A percentile compares a stretch with the other conserved stretches of the same genome.
Conservation (phyloP, 371 early-diverging fungal species). For the Zychaea mexicana region DNA sequence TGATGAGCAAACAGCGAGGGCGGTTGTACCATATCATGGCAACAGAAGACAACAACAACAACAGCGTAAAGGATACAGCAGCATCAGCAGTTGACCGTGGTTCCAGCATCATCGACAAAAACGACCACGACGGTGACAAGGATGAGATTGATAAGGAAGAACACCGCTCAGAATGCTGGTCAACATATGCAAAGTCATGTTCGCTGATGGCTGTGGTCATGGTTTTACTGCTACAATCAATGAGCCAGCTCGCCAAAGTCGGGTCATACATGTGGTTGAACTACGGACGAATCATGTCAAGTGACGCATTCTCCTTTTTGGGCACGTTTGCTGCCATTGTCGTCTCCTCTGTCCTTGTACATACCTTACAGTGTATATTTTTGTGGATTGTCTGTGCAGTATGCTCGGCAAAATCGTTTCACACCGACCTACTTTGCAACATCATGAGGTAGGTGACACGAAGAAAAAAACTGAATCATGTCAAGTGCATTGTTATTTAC, state of each 20-base stretch:
- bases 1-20: slow-evolving; percentile 65
- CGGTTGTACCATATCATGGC: slow-evolving; percentile 54
- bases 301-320: slow-evolving; percentile 60
- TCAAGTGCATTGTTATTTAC: too few species aligned
- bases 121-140: too few species aligned
- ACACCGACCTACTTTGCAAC: slow-evolving; percentile 19
- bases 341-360: slow-evolving; percentile 60
- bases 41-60: neutral
- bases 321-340: slow-evolving; percentile 84
- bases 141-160: too few species aligned
- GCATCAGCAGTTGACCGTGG: too few species aligned
- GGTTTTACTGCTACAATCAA: neutral
- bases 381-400: slow-evolving; percentile 85
- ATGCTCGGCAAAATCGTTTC: slow-evolving; percentile 64
- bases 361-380: slow-evolving; percentile 72
- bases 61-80: slow-evolving; percentile 72
- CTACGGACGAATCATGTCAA: neutral
- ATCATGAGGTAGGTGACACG: neutral
- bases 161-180: slow-evolving; percentile 85
- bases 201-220: neutral
- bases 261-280: neutral
- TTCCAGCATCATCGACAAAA: too few species aligned
- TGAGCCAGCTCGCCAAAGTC: neutral
- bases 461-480: slow-evolving; percentile 15
- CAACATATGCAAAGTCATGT: slow-evolving; percentile 37